Evolutionary conservation across 2,329 filamentous ascomycete species (phyloP).

Genomic region (Claviceps pusilla): DNA sequence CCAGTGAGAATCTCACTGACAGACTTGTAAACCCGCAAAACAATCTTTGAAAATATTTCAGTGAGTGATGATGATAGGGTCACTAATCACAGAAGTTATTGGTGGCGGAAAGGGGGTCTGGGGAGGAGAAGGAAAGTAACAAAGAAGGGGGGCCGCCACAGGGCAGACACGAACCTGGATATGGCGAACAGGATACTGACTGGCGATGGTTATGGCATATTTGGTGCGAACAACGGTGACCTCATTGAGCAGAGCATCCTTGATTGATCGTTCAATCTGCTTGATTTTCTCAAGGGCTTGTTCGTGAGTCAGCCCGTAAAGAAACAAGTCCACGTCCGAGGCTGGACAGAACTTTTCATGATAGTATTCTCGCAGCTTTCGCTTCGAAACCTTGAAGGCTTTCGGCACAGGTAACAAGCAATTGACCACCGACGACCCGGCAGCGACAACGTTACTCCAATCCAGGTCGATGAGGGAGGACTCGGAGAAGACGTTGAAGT

Average conservation of each 20-base stretch:
- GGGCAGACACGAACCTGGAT: slow-evolving; percentile 35
- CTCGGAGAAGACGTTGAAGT: slow-evolving; percentile 73
- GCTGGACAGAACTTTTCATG: slow-evolving; percentile 69
- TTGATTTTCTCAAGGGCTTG: slow-evolving; percentile 72
- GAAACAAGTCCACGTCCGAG: slow-evolving; percentile 74
- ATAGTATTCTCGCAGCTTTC: slow-evolving; percentile 55
- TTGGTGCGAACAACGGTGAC: slow-evolving; percentile 75
- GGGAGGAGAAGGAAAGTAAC: too few relatives aligned
- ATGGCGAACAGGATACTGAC: slow-evolving; percentile 70
- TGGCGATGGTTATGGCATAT: slow-evolving; percentile 73
- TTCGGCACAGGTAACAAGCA: slow-evolving; percentile 57
- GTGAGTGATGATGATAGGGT: background rate
- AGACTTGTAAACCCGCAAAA: slow-evolving; percentile 71
- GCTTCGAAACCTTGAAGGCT: slow-evolving; percentile 46
- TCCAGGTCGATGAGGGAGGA: slow-evolving; percentile 59
- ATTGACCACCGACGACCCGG: slow-evolving; percentile 69
- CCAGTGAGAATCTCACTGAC: slow-evolving; percentile 74
- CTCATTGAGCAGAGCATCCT: slow-evolving; percentile 66
- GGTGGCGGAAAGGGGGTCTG: background rate
- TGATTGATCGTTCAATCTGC: slow-evolving; percentile 60
- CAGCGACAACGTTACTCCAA: slow-evolving; percentile 70
- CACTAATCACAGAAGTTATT: background rate
- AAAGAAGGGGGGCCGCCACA: too few relatives aligned
- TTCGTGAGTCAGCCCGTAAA: slow-evolving; percentile 65
- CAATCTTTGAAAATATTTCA: slow-evolving; percentile 39